Evolutionary conservation across 2,329 filamentous ascomycete genomes (phyloP).

Genomic region (Penicillium sp.): DNA sequence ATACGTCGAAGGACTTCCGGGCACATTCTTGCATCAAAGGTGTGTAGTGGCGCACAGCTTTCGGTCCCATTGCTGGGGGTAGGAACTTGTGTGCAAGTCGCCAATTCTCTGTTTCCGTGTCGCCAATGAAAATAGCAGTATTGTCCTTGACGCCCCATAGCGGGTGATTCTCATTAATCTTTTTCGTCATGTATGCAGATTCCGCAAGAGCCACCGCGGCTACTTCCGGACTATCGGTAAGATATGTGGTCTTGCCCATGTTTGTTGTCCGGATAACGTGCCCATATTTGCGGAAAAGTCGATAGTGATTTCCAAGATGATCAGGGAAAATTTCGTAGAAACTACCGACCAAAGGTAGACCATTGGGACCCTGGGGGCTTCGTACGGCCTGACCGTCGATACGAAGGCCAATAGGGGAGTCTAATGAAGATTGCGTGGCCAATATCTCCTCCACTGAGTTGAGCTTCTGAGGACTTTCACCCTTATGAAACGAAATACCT

Average conservation of each 20-base stretch:
- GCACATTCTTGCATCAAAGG: constrained; percentile 62
- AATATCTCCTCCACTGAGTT: neutral
- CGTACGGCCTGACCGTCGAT: constrained; percentile 18
- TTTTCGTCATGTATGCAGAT: constrained; percentile 59
- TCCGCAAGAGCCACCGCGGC: constrained; percentile 54
- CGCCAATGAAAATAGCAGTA: constrained; percentile 38
- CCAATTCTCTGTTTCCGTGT: constrained; percentile 38
- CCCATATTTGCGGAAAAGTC: constrained; percentile 59
- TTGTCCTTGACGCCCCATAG: constrained; percentile 32
- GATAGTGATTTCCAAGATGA: constrained; percentile 61
- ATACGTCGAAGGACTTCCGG: constrained; percentile 54
- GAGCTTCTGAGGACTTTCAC: too few relatives aligned
- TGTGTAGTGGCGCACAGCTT: constrained; percentile 48
- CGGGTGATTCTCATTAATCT: constrained; percentile 44
- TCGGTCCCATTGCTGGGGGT: constrained; percentile 21
- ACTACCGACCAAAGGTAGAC: constrained; percentile 52
- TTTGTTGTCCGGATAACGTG: constrained; percentile 57
- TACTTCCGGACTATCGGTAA: constrained; percentile 56
- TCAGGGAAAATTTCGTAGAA: constrained; percentile 62
- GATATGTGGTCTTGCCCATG: constrained; percentile 56
- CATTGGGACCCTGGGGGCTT: constrained; percentile 13
- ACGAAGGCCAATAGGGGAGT: constrained; percentile 11
- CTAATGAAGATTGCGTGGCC: constrained; percentile 1
- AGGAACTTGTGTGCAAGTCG: constrained; percentile 61
- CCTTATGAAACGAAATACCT: neutral